These are phyloP conservation scores for Leccinellum albellum DNA, from an alignment of 768 basidiomycete genomes.

Conservation along the genomic window DNA sequence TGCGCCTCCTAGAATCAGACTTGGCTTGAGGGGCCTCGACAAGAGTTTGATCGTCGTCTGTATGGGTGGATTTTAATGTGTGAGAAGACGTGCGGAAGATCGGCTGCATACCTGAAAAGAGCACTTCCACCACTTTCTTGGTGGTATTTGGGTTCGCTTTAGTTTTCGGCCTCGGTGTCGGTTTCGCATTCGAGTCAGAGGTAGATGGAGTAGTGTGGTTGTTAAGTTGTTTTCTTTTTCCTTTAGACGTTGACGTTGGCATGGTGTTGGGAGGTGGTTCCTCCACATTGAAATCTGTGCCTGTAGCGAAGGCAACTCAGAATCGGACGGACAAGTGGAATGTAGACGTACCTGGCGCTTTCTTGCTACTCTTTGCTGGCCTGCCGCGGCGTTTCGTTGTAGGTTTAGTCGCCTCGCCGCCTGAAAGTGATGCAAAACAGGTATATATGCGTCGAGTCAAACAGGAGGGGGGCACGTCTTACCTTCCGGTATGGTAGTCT, in stretches of 20 bases:
- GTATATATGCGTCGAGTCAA: neutral
- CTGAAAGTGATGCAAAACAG: neutral
- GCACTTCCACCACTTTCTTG: constrained; percentile 5
- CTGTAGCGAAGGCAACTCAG: neutral
- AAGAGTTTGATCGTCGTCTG: constrained; percentile 28
- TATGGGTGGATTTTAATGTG: neutral
- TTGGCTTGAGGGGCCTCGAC: constrained; percentile 20
- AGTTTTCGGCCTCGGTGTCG: constrained; percentile 1
- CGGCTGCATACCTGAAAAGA: constrained; percentile 13
- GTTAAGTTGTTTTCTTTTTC: constrained; percentile 3
- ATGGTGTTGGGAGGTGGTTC: neutral
- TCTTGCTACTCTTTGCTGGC: constrained; percentile 12
- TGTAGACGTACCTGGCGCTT: constrained; percentile 2
- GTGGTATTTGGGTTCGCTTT: constrained; percentile 6
- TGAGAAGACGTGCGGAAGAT: neutral
- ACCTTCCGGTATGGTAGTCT: constrained; percentile 4
- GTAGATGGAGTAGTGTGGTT: neutral
- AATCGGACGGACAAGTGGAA: neutral
- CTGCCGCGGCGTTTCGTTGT: constrained; percentile 15
- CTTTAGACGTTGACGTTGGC: constrained; percentile 5
- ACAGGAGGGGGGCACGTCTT: neutral
- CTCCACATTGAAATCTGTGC: constrained; percentile 3
- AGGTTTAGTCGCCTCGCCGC: neutral
- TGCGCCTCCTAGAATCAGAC: neutral
- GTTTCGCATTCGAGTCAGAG: constrained; percentile 2